These are phyloP conservation scores for Suillus alpinus DNA, from an alignment of 768 basidiomycete genomes.

Conservation along the genomic window DNA sequence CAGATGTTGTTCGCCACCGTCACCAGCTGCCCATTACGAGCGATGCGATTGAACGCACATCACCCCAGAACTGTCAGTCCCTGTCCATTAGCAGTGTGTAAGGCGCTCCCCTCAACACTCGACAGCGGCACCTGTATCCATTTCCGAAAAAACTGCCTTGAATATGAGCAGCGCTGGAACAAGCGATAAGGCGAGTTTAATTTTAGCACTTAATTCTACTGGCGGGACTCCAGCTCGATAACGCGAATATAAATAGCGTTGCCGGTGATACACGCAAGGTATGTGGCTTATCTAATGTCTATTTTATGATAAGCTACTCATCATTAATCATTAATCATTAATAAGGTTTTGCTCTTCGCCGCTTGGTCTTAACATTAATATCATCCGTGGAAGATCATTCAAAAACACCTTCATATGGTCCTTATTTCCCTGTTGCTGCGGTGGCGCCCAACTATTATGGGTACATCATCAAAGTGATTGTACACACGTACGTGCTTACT, in stretches of 20 bases:
- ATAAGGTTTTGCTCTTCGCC: no score
- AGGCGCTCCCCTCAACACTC: not conserved
- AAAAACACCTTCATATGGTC: not conserved
- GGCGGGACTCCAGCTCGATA: not conserved
- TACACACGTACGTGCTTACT: not conserved
- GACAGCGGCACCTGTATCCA: not conserved
- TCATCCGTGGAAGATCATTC: no score
- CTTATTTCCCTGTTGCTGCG: not conserved
- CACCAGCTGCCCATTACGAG: not conserved
- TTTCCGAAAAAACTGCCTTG: not conserved
- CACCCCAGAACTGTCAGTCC: no score
- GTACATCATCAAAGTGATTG: no score
- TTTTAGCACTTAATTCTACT: no score
- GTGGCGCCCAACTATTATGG: not conserved
- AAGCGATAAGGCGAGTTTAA: no score
- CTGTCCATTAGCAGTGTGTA: not conserved
- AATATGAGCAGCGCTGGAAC: no score
- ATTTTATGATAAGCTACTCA: no score
- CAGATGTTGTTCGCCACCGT: not conserved
- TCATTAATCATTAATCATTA: no score
- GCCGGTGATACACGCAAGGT: not conserved
- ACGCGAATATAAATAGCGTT: not conserved
- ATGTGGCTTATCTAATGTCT: no score
- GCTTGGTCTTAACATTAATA: no score
- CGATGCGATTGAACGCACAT: not conserved